Percentiles rank a stretch among this genome's conserved stretches.
phyloP scores from a whole-genome alignment of 192 early-diverging fungal species.

The Chytriomyces hyalinus region DNA sequence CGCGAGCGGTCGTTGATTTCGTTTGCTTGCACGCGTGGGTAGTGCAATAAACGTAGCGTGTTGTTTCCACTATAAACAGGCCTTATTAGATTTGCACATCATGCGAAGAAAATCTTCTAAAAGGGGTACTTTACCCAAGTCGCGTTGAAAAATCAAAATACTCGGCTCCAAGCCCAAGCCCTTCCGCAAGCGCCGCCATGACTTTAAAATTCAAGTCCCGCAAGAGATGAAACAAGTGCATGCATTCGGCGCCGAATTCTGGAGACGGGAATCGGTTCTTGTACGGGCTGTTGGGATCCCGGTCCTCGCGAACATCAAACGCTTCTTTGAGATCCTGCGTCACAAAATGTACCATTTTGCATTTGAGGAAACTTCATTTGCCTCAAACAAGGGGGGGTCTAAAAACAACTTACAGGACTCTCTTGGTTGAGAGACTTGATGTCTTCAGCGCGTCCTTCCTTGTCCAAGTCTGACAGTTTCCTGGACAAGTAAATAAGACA shows the following conservation, averaged over 20 bases:
- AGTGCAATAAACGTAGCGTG: constrained; percentile 35
- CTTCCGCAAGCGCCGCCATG: constrained; percentile 59
- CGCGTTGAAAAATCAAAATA: constrained; percentile 34
- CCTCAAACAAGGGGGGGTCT: background rate
- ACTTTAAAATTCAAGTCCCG: constrained; percentile 35
- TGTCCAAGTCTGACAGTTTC: constrained; percentile 27
- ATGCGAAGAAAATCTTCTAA: constrained; percentile 31
- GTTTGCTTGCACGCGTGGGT: constrained; percentile 14
- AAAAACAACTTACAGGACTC: constrained; percentile 15
- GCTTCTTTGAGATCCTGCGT: constrained; percentile 27
- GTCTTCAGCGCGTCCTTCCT: constrained; percentile 31
- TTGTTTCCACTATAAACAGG: background rate
- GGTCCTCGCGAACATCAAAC: constrained; percentile 12
- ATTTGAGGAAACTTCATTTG: background rate
- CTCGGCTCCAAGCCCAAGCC: constrained; percentile 49
- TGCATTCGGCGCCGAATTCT: constrained; percentile 1
- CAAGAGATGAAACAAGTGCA: constrained; percentile 42
- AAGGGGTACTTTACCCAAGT: constrained; percentile 33
- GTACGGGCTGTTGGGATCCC: background rate
- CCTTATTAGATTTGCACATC: background rate
- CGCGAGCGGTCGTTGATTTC: constrained; percentile 23
- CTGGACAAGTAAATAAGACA: background rate
- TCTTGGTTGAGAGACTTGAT: constrained; percentile 18
- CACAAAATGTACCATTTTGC: no score
- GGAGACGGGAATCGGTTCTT: constrained; percentile 18